Evolutionary conservation across 805 yeast species (phyloP).

Genomic region (Lipomyces yamanashiensis): DNA sequence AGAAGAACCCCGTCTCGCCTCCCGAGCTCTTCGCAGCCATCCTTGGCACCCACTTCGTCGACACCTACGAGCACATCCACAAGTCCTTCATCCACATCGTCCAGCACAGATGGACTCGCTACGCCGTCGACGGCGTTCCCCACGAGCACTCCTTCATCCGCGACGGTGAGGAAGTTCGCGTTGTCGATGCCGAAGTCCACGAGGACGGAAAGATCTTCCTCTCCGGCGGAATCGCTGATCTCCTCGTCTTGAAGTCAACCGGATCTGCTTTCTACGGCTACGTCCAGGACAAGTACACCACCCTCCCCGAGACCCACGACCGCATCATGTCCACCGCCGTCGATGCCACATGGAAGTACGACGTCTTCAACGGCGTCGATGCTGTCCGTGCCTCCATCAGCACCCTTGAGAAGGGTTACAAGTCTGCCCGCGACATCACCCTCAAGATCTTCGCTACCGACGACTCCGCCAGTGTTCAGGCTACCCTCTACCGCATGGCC

Average conservation of each 20-base stretch:
- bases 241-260: conserved; percentile 78
- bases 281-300: conserved; percentile 86
- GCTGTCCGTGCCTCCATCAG: conserved; percentile 61
- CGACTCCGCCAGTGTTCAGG: conserved; percentile 93
- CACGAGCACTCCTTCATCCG: conserved; percentile 85
- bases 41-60: conserved; percentile 77
- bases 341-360: conserved; percentile 49
- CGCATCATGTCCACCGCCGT: conserved; percentile 84
- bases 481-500: conserved; percentile 94
- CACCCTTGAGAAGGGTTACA: conserved; percentile 66
- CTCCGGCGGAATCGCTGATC: conserved; percentile 50
- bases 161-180: conserved; percentile 81
- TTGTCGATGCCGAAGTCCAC: conserved; percentile 47
- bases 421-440: conserved; percentile 68
- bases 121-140: conserved; percentile 69
- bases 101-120: conserved; percentile 82
- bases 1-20: conserved; percentile 80
- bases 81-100: conserved; percentile 69
- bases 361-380: conserved; percentile 44
- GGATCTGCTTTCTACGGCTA: conserved; percentile 92
- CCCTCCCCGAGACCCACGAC: conserved; percentile 79
- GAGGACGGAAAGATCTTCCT: conserved; percentile 47
- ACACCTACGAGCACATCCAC: conserved; percentile 75
- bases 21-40: conserved; percentile 88
- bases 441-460: conserved; percentile 80